phyloP scores from a whole-genome alignment of 2,329 filamentous ascomycete species.

The Fusarium fracticaudum region DNA sequence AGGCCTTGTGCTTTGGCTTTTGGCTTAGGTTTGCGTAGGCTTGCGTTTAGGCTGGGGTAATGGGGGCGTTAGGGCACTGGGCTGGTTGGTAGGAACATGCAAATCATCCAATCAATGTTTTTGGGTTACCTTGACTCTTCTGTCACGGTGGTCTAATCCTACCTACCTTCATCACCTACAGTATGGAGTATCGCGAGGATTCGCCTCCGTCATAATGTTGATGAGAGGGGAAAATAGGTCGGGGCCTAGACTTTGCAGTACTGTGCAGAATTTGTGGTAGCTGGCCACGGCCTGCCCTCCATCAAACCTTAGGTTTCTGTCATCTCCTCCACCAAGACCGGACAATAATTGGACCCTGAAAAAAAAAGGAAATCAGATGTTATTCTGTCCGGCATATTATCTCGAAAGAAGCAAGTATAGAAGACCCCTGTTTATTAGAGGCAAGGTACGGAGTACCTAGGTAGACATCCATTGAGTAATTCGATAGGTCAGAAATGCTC shows the following conservation, averaged over 20 bases:
- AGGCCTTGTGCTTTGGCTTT: not conserved
- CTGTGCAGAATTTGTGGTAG: not conserved
- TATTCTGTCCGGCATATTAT: not conserved
- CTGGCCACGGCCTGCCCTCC: not conserved
- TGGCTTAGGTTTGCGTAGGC: not conserved
- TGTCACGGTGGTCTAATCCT: slow-evolving; percentile 33
- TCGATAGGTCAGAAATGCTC: slow-evolving; percentile 18
- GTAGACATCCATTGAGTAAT: slow-evolving; percentile 6
- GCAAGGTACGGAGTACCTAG: not conserved
- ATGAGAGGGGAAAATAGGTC: not conserved
- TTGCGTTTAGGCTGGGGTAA: slow-evolving; percentile 2
- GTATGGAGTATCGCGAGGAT: not conserved
- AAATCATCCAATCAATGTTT: slow-evolving; percentile 25
- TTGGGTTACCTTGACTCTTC: slow-evolving; percentile 29
- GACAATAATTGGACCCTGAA: slow-evolving; percentile 15
- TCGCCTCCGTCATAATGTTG: slow-evolving; percentile 4
- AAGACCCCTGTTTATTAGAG: slow-evolving; percentile 21
- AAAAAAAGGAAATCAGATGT: not conserved
- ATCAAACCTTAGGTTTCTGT: not conserved
- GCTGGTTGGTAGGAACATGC: slow-evolving; percentile 12
- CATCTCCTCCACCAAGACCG: not conserved
- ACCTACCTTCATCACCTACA: not conserved
- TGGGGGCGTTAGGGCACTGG: slow-evolving; percentile 13
- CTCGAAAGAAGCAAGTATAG: slow-evolving; percentile 7
- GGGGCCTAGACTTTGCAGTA: not conserved